phyloP scores from a whole-genome alignment of 495 filamentous ascomycete species.

The Neurospora tetraspora region DNA sequence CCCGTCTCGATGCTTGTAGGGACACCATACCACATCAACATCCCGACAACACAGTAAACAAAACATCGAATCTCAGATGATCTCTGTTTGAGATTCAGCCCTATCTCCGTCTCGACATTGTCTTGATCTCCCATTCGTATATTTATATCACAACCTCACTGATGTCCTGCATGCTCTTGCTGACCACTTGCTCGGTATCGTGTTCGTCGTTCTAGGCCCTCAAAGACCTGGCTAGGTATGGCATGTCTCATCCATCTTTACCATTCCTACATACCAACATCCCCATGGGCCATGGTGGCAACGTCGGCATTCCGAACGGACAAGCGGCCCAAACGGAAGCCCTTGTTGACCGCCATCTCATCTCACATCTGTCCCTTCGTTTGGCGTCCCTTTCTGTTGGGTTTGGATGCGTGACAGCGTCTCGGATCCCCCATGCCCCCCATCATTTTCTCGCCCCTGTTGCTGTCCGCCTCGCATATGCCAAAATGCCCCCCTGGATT shows the following conservation, averaged over 20 bases:
- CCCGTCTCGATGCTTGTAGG: neutral
- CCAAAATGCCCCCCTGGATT: neutral
- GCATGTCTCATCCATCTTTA: slow-evolving; percentile 1
- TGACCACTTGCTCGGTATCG: neutral
- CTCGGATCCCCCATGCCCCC: neutral
- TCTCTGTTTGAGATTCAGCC: neutral
- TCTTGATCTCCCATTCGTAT: neutral
- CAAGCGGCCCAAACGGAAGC: neutral
- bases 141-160: neutral
- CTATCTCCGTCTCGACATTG: neutral
- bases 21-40: neutral
- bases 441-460: neutral
- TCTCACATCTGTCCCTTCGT: neutral
- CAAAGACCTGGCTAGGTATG: slow-evolving; percentile 39
- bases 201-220: slow-evolving; percentile 28
- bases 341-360: neutral
- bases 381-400: neutral
- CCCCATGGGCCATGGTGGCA: neutral
- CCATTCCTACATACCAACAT: slow-evolving; percentile 4
- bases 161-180: neutral
- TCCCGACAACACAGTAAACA: neutral
- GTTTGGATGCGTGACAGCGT: neutral
- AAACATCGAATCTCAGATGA: neutral
- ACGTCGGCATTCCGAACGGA: neutral
- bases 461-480: neutral